These are phyloP conservation scores for Lecanicillium sp. DNA, from an alignment of 2,329 filamentous ascomycete genomes.

Conservation along the genomic window DNA sequence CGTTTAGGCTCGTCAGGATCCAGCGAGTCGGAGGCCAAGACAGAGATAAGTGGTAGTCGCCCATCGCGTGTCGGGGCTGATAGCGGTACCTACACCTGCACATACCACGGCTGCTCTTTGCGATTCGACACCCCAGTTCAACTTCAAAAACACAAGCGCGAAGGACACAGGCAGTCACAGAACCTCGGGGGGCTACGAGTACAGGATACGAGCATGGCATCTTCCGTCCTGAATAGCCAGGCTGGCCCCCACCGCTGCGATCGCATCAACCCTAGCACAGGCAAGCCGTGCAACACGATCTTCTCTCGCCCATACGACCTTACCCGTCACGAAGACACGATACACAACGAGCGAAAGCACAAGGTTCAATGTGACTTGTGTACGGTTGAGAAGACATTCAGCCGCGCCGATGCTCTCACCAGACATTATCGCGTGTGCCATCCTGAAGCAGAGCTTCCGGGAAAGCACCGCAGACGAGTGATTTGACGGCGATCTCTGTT, in stretches of 20 bases:
- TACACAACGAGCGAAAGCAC: slow-evolving; percentile 89
- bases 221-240: slow-evolving; percentile 70
- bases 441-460: slow-evolving; percentile 78
- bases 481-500: slow-evolving; percentile 11
- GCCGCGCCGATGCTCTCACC: slow-evolving; percentile 87
- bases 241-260: slow-evolving; percentile 90
- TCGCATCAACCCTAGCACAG: slow-evolving; percentile 88
- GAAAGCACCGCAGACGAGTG: slow-evolving; percentile 42
- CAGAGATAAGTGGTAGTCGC: slow-evolving; percentile 34
- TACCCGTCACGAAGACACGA: slow-evolving; percentile 93
- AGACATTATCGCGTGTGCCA: slow-evolving; percentile 93
- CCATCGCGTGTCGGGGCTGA: slow-evolving; percentile 65
- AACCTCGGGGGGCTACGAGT: slow-evolving; percentile 27
- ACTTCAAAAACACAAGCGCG: slow-evolving; percentile 92
- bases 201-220: slow-evolving; percentile 36
- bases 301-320: slow-evolving; percentile 96
- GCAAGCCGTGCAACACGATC: slow-evolving; percentile 88
- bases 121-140: slow-evolving; percentile 84
- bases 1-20: slow-evolving; percentile 39
- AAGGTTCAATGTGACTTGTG: slow-evolving; percentile 92
- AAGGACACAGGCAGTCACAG: slow-evolving; percentile 77
- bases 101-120: slow-evolving; percentile 81
- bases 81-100: slow-evolving; percentile 90
- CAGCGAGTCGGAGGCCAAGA: slow-evolving; percentile 27
- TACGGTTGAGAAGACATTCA: slow-evolving; percentile 95